Base-by-base conservation (phyloP, 2,329 filamentous ascomycete genomes). In the Trichoderma guizhouense region DNA sequence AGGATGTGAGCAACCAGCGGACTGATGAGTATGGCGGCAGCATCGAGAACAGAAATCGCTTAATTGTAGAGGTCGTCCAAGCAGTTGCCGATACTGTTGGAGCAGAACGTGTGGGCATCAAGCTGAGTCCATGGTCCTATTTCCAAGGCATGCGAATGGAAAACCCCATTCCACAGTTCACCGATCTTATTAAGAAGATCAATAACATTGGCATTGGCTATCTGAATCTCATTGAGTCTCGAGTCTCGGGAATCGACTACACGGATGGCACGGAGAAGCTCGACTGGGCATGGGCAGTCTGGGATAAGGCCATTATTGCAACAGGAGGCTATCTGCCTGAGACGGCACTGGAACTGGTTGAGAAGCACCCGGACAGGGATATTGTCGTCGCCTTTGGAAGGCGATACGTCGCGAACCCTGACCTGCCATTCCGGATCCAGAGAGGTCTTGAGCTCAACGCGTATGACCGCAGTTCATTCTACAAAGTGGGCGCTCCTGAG, bases 81-180 rank as follows among this genome's bases (percentile, higher is more conserved):
- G 79, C 80, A 15, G 74, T 84, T 11, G 36, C 64, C 4, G 64
- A 58, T 14, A 26, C 64, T 6, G 15, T 67, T 15, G 51, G 64
- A 84, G 77, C 85, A 0, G 84, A 90, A 1, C 82, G 82, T 14
- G 83, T 85, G 2, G 88, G 84, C 1, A 85, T 92, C 34, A 86
- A 90, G 2, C 79, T 93, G 5, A 87, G 84, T 3, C 91, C 90
- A 0, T 92, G 86, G 81, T 87, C 85, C 64, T 79, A 80, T 0
- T 92, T 89, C 80, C 88, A 92, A 72, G 86, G 85, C 36, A 90
- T 92, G 90, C 81, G 82, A 3, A 91, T 92, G 88, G 24, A 67
- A 43, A 84, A 93, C 58, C 90, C 90, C 0, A 76, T 88, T 9
- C 87, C 90, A 0, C 90, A 93, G 73, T 93, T 92, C 76, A 82